Evolutionary conservation across 176 grass and related monocot genomes (phyloP), one percentile per base, ranked within the genome.

Genomic region (Dactylis glomerata): DNA sequence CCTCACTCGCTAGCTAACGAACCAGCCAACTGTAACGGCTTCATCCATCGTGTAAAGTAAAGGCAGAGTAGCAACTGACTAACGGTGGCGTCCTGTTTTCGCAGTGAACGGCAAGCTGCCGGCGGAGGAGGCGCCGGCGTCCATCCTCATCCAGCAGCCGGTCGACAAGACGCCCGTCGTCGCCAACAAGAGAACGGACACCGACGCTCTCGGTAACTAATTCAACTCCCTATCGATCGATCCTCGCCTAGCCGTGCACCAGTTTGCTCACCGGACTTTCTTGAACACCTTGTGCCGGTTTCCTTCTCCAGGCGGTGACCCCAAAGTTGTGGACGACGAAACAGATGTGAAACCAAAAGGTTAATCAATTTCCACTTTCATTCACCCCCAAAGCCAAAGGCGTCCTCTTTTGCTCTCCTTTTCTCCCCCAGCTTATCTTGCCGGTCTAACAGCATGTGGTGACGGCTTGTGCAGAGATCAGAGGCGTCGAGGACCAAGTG

Each of bases 31-130:
- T 23, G 27, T 13, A 9, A 42, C 16, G 0, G 0, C 49, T 51
- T 51, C 5, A 31, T 32, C 57, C 59, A 2, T 31, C 59, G 24
- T 61, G 57, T 61, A 61, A 61, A 58, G 57, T 61, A 61, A 61
- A 58, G 56, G n/a, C 23, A 24, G 56, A 24, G 68, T 58, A 26
- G 68, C 40, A 26, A 38, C 51, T 50, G 10, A 22, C 72, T 49
- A 36, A 17, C 9, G 3, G 3, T 13, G 68, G 14, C 14, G 24
- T 45, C 1, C 14, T 62, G 26, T 87, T 68, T 32, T 59, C 42
- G 30, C 84, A 90, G 89, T 87, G 81, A 90, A 87, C 84, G 75
- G 89, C 49, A 87, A 80, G 89, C 89, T 90, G 14, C 84, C 89
- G 68, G 76, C 79, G 40, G 54, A 94, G 2, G 81, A 94, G 83